phyloP scores from a whole-genome alignment of 345 rosid genomes.

The Syzygium jambos region DNA sequence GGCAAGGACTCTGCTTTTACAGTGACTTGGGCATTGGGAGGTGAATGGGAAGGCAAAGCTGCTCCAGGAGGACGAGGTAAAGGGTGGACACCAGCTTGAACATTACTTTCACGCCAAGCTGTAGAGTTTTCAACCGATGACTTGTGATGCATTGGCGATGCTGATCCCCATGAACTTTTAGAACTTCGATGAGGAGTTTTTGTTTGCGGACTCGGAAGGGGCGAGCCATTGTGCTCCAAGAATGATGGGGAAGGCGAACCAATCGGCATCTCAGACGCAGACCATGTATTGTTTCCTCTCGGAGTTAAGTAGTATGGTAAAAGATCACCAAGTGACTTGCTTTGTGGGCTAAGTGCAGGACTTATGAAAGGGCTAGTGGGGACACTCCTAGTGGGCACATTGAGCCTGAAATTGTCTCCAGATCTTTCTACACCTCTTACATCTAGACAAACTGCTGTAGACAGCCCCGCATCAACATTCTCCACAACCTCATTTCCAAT shows the following conservation, averaged over 20 bases:
- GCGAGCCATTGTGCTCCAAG: conserved; percentile 38
- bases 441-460: conserved; percentile 14
- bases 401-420: conserved; percentile 28
- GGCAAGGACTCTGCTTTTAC: conserved; percentile 37
- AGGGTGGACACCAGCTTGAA: conserved; percentile 45
- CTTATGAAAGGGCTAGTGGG: conserved; percentile 55
- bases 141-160: conserved; percentile 45
- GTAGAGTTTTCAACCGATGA: conserved; percentile 16
- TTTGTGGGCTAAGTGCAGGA: conserved; percentile 54
- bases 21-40: conserved; percentile 25
- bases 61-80: conserved; percentile 95
- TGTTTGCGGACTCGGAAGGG: conserved; percentile 60
- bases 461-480: conserved; percentile 15
- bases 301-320: conserved; percentile 34
- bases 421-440: conserved; percentile 13
- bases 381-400: conserved; percentile 53
- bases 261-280: conserved; percentile 72
- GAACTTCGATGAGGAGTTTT: conserved; percentile 32
- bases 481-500: conserved; percentile 29
- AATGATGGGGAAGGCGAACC: conserved; percentile 64
- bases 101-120: conserved; percentile 30
- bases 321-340: conserved; percentile 20
- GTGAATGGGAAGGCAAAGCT: conserved; percentile 25
- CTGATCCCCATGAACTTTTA: conserved; percentile 38
- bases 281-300: conserved; percentile 57